Conservation (phyloP, 1,284 basidiomycete species). For the Macrocystidia cucumis region DNA sequence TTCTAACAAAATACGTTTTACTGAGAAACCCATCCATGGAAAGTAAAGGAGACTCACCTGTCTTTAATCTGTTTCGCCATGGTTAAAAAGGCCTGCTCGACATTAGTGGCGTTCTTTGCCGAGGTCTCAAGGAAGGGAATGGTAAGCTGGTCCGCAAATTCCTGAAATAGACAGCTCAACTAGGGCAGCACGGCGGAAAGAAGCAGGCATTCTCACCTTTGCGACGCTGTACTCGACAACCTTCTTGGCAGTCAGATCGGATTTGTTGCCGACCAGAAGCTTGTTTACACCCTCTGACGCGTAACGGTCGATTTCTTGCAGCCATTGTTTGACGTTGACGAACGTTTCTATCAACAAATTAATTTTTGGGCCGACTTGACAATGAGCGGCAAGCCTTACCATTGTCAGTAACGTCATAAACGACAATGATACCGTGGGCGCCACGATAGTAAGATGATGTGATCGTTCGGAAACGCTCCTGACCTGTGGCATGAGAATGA, state of each 20-base stretch:
- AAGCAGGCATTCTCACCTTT: conserved; percentile 53
- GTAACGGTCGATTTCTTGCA: conserved; percentile 99
- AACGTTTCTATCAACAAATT: conserved; percentile 68
- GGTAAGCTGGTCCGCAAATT: conserved; percentile 92
- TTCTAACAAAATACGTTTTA: conserved; percentile 34
- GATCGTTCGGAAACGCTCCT: conserved; percentile 97
- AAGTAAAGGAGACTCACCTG: conserved; percentile 42
- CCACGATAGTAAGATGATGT: conserved; percentile 97
- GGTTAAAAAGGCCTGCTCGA: conserved; percentile 99
- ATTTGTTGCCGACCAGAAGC: conserved; percentile 97
- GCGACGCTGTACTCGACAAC: conserved; percentile 97
- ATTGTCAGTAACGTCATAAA: conserved; percentile 99
- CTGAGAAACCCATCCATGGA: not conserved
- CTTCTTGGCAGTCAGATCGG: conserved; percentile 96
- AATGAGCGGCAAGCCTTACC: conserved; percentile 37
- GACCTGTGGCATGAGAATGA: conserved; percentile 40
- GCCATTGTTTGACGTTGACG: conserved; percentile 99
- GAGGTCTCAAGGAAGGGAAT: conserved; percentile 99
- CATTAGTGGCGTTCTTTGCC: conserved; percentile 97
- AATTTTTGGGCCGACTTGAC: too few relatives aligned
- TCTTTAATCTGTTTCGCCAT: conserved; percentile 99
- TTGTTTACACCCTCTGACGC: conserved; percentile 99
- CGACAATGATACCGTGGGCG: conserved; percentile 96
- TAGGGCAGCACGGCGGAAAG: conserved; percentile 3
- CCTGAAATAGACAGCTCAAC: conserved; percentile 36